phyloP scores from a whole-genome alignment of 805 yeast genomes.

The Starmerella floris region DNA sequence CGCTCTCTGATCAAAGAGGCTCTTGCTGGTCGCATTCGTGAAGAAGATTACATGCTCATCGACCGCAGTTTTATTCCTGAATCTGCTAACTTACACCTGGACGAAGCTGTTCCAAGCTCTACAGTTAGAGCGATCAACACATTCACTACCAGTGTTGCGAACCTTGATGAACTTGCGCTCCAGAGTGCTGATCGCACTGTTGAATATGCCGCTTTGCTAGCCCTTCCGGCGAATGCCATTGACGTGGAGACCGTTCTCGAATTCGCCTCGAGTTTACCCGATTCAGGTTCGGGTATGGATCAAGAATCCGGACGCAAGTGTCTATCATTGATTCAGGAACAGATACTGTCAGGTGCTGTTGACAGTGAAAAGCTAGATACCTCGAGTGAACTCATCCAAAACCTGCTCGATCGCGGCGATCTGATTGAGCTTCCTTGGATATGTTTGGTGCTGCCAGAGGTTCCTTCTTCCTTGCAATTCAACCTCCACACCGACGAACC shows the following conservation, averaged over 20 bases:
- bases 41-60: slow-evolving; percentile 9
- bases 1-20: slow-evolving; percentile 9
- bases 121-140: slow-evolving; percentile 1
- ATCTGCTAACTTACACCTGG: slow-evolving; percentile 1
- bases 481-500: not conserved
- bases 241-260: slow-evolving; percentile 1
- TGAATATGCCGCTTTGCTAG: slow-evolving; percentile 7
- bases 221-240: not conserved
- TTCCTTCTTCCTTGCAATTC: not conserved
- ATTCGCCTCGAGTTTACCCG: slow-evolving; percentile 2
- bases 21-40: not conserved
- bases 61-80: slow-evolving; percentile 7
- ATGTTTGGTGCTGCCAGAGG: not conserved
- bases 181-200: not conserved
- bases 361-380: not conserved
- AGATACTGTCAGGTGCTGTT: not conserved
- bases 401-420: slow-evolving; percentile 1
- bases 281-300: slow-evolving; percentile 2
- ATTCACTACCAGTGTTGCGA: not conserved
- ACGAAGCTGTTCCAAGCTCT: not conserved
- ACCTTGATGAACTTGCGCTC: slow-evolving; percentile 1
- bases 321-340: not conserved
- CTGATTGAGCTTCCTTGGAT: slow-evolving; percentile 3
- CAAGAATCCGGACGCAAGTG: slow-evolving; percentile 2
- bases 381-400: not conserved